A percentile compares a stretch with the other conserved stretches of the same genome.
These are phyloP conservation scores for Trichoderma gracile DNA, from an alignment of 2,329 filamentous ascomycete species.

Conservation along the genomic window DNA sequence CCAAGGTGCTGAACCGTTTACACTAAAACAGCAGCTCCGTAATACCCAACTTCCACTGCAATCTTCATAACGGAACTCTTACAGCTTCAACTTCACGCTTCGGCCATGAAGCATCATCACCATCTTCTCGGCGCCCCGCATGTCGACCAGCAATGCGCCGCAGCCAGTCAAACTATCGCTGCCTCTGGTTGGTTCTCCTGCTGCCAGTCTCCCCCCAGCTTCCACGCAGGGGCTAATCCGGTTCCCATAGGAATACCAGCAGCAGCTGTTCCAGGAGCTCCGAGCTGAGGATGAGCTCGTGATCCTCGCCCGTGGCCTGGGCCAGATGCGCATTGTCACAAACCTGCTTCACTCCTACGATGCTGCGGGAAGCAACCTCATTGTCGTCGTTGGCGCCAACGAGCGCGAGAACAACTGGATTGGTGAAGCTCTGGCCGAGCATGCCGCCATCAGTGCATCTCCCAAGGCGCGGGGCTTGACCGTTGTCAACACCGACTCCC, in stretches of 20 bases:
- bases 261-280: slow-evolving; percentile 89
- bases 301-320: slow-evolving; percentile 86
- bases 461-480: slow-evolving; percentile 81
- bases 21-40: neutral
- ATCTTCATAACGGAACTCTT: neutral
- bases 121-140: slow-evolving; percentile 37
- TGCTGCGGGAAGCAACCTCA: slow-evolving; percentile 88
- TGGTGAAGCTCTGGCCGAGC: slow-evolving; percentile 91
- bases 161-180: slow-evolving; percentile 80
- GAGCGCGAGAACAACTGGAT: slow-evolving; percentile 97
- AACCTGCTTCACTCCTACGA: slow-evolving; percentile 97
- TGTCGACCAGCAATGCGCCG: slow-evolving; percentile 56
- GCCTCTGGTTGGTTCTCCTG: slow-evolving; percentile 46
- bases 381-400: slow-evolving; percentile 84
- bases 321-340: slow-evolving; percentile 87
- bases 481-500: slow-evolving; percentile 91
- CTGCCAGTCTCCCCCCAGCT: neutral
- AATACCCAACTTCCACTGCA: too few species aligned
- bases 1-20: too few species aligned
- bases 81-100: slow-evolving; percentile 1
- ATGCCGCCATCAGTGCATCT: slow-evolving; percentile 84
- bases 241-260: slow-evolving; percentile 75
- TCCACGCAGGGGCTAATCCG: neutral
- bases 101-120: slow-evolving; percentile 21
- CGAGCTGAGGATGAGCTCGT: slow-evolving; percentile 91